Conservation (phyloP, 306 rosid species). For the Herpetospermum pedunculosum region DNA sequence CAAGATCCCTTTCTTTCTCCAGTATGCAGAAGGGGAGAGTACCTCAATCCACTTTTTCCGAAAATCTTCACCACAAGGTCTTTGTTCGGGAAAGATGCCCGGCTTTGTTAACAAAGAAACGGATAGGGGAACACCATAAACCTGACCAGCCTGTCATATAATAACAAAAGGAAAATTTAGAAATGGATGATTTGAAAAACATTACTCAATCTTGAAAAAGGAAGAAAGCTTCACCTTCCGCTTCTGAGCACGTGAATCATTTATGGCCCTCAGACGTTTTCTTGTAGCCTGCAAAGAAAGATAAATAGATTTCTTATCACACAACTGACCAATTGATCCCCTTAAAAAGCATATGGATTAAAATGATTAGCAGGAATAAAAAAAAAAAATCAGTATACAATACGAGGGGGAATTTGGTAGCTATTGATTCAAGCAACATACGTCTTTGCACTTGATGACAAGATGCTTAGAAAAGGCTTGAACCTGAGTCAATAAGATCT, state of each 20-base stretch:
- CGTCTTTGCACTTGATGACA: conserved; percentile 78
- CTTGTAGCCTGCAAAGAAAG: conserved; percentile 61
- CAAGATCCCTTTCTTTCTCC: neutral
- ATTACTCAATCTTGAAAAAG: conserved; percentile 5
- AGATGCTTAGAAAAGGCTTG: conserved; percentile 35
- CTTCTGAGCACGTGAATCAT: conserved; percentile 93
- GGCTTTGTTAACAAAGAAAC: conserved; percentile 70
- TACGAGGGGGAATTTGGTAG: neutral
- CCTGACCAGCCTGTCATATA: conserved; percentile 84
- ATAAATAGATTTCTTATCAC: conserved; percentile 6
- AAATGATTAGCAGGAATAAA: neutral
- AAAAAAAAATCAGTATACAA: neutral
- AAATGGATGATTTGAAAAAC: neutral
- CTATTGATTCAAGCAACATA: conserved; percentile 20
- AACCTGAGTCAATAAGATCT: conserved; percentile 54
- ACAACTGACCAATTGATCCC: neutral
- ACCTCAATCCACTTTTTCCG: conserved; percentile 97
- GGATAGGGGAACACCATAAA: conserved; percentile 83
- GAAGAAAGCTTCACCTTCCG: conserved; percentile 58
- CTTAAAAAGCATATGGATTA: neutral
- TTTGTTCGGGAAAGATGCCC: conserved; percentile 69
- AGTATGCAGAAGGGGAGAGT: neutral
- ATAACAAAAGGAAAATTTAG: conserved; percentile 16
- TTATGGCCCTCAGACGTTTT: conserved; percentile 78
- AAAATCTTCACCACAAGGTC: conserved; percentile 60